Evolutionary conservation across 1,284 basidiomycete species (phyloP).

Genomic region (Cystobasidiaceae sp.): DNA sequence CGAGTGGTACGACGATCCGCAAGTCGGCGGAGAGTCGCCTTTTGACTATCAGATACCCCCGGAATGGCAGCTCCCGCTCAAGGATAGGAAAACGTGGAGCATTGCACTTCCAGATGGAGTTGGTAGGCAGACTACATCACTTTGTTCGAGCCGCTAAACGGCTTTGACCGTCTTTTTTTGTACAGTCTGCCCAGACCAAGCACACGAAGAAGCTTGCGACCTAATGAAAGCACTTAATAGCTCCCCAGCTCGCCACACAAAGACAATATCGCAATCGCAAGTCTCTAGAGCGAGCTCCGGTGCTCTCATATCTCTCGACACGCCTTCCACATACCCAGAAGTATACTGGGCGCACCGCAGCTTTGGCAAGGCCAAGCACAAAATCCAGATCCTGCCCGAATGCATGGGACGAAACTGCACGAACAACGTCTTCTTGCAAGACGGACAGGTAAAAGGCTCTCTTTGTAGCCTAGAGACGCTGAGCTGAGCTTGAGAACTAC

Average conservation of each 20-base stretch:
- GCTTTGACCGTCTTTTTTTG: too few relatives aligned
- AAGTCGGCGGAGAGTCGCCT: constrained; percentile 12
- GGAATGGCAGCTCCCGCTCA: constrained; percentile 5
- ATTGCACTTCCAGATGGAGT: not conserved
- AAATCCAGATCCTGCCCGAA: constrained; percentile 10
- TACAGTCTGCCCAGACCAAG: not conserved
- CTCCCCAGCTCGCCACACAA: not conserved
- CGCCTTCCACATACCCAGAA: not conserved
- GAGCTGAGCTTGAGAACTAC: not conserved
- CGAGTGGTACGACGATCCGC: constrained; percentile 14
- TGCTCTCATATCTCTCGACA: too few relatives aligned
- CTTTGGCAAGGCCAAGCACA: not conserved
- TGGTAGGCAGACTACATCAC: too few relatives aligned
- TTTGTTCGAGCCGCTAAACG: too few relatives aligned
- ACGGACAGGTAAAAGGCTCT: not conserved
- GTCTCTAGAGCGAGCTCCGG: not conserved
- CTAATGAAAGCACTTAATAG: not conserved
- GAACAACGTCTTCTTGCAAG: not conserved
- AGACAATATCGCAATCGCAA: not conserved
- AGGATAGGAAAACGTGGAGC: not conserved
- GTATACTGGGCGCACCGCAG: not conserved
- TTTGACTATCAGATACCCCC: constrained; percentile 15
- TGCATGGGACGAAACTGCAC: constrained; percentile 10
- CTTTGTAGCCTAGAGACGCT: too few relatives aligned
- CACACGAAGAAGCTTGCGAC: not conserved